Evolutionary conservation across 805 yeast species (phyloP).

Genomic region (Starmerella ratchasimensis): DNA sequence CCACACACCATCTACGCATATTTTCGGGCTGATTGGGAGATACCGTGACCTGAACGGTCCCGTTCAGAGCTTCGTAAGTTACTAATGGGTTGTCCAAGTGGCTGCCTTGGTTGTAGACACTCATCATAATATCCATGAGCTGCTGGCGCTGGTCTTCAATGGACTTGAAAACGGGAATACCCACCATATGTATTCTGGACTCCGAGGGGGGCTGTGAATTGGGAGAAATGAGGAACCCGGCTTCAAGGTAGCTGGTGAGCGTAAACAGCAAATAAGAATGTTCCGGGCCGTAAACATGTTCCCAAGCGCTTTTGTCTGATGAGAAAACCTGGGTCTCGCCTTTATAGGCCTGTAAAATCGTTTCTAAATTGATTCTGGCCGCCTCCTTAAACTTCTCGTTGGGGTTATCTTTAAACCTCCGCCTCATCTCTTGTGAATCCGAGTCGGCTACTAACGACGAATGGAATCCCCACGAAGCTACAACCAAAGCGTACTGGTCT

Average conservation of each 20-base stretch:
- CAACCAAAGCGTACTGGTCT: slow-evolving; percentile 34
- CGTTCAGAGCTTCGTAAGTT: slow-evolving; percentile 29
- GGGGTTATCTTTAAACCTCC: slow-evolving; percentile 42
- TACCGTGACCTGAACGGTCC: slow-evolving; percentile 10
- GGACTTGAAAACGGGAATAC: slow-evolving; percentile 28
- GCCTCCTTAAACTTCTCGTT: slow-evolving; percentile 49
- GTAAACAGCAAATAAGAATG: slow-evolving; percentile 51
- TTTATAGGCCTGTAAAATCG: slow-evolving; percentile 37
- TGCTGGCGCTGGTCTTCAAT: slow-evolving; percentile 21
- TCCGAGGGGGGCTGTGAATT: slow-evolving; percentile 33
- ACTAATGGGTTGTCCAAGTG: slow-evolving; percentile 42
- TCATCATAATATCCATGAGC: slow-evolving; percentile 41
- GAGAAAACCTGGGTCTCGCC: slow-evolving; percentile 27
- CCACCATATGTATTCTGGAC: slow-evolving; percentile 33
- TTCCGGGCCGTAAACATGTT: slow-evolving; percentile 7
- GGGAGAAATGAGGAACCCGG: slow-evolving; percentile 52
- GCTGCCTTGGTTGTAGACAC: slow-evolving; percentile 43
- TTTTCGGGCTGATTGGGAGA: slow-evolving; percentile 24
- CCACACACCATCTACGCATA: slow-evolving; percentile 48
- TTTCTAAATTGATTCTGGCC: slow-evolving; percentile 39
- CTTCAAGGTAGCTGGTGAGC: slow-evolving; percentile 43
- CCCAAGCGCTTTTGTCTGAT: not conserved
- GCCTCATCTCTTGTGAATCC: slow-evolving; percentile 52
- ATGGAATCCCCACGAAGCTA: slow-evolving; percentile 75
- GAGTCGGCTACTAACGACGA: slow-evolving; percentile 73